These are phyloP conservation scores for Agastache rugosa DNA, from an alignment of 257 asterid species.

Conservation along the genomic window DNA sequence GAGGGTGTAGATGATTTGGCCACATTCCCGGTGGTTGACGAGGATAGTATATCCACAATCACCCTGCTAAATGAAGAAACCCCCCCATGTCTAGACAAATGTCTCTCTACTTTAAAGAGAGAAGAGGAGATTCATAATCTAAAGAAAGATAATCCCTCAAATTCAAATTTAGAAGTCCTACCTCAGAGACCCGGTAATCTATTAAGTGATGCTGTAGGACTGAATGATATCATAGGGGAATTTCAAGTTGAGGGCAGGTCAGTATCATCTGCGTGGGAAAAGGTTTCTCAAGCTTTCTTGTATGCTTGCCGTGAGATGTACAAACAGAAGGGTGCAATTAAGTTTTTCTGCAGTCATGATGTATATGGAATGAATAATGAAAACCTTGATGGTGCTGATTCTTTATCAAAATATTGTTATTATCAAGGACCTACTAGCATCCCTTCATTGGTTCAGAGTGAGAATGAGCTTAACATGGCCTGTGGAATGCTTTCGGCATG, in stretches of 20 bases:
- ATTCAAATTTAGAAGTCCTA: slow-evolving; percentile 40
- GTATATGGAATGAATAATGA: slow-evolving; percentile 40
- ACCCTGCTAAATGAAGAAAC: slow-evolving; percentile 68
- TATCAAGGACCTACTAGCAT: slow-evolving; percentile 47
- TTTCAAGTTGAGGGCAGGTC: slow-evolving; percentile 78
- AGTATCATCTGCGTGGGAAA: slow-evolving; percentile 76
- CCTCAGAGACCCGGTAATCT: slow-evolving; percentile 45
- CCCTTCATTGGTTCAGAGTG: slow-evolving; percentile 56
- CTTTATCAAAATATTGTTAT: slow-evolving; percentile 68
- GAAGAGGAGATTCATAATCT: slow-evolving; percentile 42
- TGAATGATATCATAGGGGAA: slow-evolving; percentile 65
- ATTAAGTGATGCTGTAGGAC: slow-evolving; percentile 40
- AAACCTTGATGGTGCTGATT: slow-evolving; percentile 43
- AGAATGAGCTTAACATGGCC: slow-evolving; percentile 53
- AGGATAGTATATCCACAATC: slow-evolving; percentile 67
- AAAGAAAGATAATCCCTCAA: slow-evolving; percentile 47
- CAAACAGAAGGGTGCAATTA: slow-evolving; percentile 66
- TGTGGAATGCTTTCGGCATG: slow-evolving; percentile 66
- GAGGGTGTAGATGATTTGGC: slow-evolving; percentile 47
- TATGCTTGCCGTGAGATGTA: slow-evolving; percentile 53
- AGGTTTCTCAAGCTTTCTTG: slow-evolving; percentile 57
- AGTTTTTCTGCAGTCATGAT: slow-evolving; percentile 74
- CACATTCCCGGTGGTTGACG: slow-evolving; percentile 55
- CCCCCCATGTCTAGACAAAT: slow-evolving; percentile 66
- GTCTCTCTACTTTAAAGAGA: slow-evolving; percentile 45